Conservation (phyloP, 2,329 filamentous ascomycete species). For the Mariannaea elegans region DNA sequence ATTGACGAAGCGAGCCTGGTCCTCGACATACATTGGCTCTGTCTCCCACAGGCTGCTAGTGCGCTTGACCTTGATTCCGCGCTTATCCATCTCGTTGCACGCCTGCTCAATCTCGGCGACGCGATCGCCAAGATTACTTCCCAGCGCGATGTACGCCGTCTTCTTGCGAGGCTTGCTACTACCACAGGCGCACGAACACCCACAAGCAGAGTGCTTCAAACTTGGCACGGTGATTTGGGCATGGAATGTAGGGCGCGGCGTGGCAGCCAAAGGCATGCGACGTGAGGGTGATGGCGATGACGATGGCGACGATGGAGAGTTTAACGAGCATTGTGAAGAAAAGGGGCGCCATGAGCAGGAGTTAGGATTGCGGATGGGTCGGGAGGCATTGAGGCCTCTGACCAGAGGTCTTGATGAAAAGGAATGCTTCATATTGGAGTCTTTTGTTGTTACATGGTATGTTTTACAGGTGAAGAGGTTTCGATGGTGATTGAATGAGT, state of each 20-base stretch:
- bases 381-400: constrained; percentile 15
- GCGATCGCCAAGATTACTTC: constrained; percentile 91
- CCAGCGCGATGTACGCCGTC: constrained; percentile 83
- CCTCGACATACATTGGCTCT: constrained; percentile 92
- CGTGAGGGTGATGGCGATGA: constrained; percentile 13
- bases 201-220: constrained; percentile 44
- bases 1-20: constrained; percentile 90
- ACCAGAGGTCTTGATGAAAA: constrained; percentile 21
- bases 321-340: constrained; percentile 23
- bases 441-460: constrained; percentile 26
- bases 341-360: constrained; percentile 21
- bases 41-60: constrained; percentile 96
- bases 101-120: constrained; percentile 86
- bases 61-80: constrained; percentile 76
- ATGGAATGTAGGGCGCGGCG: constrained; percentile 27
- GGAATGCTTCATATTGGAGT: constrained; percentile 31
- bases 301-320: constrained; percentile 1
- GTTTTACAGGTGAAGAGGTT: constrained; percentile 35
- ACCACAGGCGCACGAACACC: constrained; percentile 45
- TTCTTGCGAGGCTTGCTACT: constrained; percentile 45
- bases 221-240: constrained; percentile 19
- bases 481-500: constrained; percentile 31
- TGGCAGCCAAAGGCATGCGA: constrained; percentile 17
- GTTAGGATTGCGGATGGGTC: constrained; percentile 15
- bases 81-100: constrained; percentile 77